A percentile compares a stretch with the other conserved stretches of the same genome.
Evolutionary conservation across 1,284 basidiomycete species (phyloP).

Genomic region (Puccinia novopanici): DNA sequence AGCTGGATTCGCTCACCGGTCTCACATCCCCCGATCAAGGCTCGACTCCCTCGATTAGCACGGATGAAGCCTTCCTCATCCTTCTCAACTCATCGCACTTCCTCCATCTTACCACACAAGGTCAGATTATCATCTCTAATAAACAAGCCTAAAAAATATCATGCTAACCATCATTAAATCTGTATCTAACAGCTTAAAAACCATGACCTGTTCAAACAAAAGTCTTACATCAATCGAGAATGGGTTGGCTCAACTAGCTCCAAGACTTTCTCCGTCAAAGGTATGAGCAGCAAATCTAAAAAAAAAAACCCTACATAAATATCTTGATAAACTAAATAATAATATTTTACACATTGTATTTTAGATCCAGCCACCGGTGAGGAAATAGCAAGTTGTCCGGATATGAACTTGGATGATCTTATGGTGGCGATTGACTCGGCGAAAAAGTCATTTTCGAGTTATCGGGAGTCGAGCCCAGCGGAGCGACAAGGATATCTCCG

Average conservation of each 20-base stretch:
- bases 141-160: neutral
- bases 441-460: constrained; percentile 72
- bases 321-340: no score
- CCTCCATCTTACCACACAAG: constrained; percentile 11
- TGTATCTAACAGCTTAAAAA: constrained; percentile 66
- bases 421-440: constrained; percentile 77
- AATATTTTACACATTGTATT: no score
- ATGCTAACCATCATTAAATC: no score
- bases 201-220: constrained; percentile 70
- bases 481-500: constrained; percentile 75
- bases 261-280: constrained; percentile 71
- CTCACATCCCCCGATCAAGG: neutral
- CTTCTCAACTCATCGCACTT: neutral
- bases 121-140: no score
- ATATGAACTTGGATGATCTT: constrained; percentile 80
- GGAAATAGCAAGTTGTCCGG: constrained; percentile 76
- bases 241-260: constrained; percentile 77
- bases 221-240: constrained; percentile 77
- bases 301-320: constrained; percentile 17
- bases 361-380: constrained; percentile 83
- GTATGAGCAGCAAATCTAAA: constrained; percentile 57
- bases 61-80: neutral
- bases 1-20: neutral
- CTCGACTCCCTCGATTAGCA: neutral
- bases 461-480: constrained; percentile 63